These are phyloP conservation scores for Cadophora malorum DNA, from an alignment of 2,329 filamentous ascomycete species.

Conservation along the genomic window DNA sequence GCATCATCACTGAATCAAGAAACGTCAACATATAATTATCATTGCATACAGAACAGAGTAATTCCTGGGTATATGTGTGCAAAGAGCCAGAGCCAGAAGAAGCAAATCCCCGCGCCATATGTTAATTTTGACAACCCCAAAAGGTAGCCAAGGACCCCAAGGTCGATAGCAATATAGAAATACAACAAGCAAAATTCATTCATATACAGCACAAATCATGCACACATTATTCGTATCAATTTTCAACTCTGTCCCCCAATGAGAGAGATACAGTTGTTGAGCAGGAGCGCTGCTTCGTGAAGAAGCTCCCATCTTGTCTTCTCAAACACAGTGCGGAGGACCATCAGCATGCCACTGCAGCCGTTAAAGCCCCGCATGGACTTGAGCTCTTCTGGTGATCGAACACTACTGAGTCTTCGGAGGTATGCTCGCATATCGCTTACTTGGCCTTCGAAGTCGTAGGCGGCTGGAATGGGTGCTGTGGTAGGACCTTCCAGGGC, in stretches of 20 bases:
- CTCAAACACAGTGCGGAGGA: conserved; percentile 81
- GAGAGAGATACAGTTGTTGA: conserved; percentile 79
- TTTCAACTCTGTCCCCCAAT: conserved; percentile 34
- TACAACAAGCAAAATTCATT: conserved; percentile 14
- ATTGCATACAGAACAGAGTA: conserved; percentile 17
- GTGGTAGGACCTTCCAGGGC: conserved; percentile 82
- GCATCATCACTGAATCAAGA: not conserved
- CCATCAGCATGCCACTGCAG: conserved; percentile 80
- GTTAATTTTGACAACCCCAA: conserved; percentile 24
- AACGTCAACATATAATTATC: conserved; percentile 2
- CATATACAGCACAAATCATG: not conserved
- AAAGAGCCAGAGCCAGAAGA: conserved; percentile 9
- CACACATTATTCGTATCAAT: conserved; percentile 18
- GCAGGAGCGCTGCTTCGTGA: conserved; percentile 80
- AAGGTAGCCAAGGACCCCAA: conserved; percentile 6
- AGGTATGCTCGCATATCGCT: conserved; percentile 83
- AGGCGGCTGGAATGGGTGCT: conserved; percentile 49
- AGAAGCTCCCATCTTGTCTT: conserved; percentile 90
- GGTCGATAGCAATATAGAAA: conserved; percentile 22
- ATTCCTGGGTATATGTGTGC: conserved; percentile 30
- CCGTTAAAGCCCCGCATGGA: conserved; percentile 77
- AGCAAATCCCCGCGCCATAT: conserved; percentile 23
- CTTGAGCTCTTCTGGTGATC: conserved; percentile 79
- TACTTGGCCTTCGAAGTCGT: conserved; percentile 69
- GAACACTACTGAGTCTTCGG: conserved; percentile 71